Conservation (phyloP, 345 rosid genomes). For the Eucalyptus grandis region DNA sequence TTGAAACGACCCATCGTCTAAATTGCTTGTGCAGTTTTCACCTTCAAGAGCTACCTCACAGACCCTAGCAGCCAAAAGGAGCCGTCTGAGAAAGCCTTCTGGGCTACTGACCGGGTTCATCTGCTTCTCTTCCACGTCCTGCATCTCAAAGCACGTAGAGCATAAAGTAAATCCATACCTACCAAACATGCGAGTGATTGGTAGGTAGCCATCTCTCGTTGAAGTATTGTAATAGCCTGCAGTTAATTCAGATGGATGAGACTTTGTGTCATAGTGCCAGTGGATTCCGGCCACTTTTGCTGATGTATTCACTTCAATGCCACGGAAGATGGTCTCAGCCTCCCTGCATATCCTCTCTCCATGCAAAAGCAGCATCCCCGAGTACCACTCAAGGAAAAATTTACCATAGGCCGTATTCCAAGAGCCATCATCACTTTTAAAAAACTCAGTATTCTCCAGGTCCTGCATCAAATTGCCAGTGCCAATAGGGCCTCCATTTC, state of each 20-base stretch:
- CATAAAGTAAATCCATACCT: conserved; percentile 21
- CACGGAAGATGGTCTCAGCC: conserved; percentile 23
- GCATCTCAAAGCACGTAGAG: conserved; percentile 34
- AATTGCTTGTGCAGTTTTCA: conserved; percentile 15
- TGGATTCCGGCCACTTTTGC: conserved; percentile 33
- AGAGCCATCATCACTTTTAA: conserved; percentile 22
- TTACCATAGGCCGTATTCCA: conserved; percentile 30
- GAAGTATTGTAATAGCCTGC: conserved; percentile 43
- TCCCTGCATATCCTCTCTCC: conserved; percentile 36
- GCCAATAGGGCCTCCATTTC: conserved; percentile 22
- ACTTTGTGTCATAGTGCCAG: conserved; percentile 31
- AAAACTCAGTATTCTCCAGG: conserved; percentile 29
- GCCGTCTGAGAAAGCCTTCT: conserved; percentile 27
- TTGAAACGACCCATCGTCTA: conserved; percentile 18
- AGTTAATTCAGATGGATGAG: conserved; percentile 37
- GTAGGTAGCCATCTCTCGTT: conserved; percentile 31
- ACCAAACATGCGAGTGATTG: conserved; percentile 27
- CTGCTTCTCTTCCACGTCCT: conserved; percentile 19
- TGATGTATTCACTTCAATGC: conserved; percentile 14
- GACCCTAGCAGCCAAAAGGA: conserved; percentile 21
- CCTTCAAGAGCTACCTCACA: conserved; percentile 27
- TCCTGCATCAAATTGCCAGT: conserved; percentile 18
- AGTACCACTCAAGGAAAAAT: conserved; percentile 46
- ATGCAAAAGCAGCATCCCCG: conserved; percentile 30
- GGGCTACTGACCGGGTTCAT: conserved; percentile 27